Percentiles rank a stretch among this genome's conserved stretches.
Evolutionary conservation across 495 filamentous ascomycete species (phyloP).

Genomic region (Aspergillus homomorphus): DNA sequence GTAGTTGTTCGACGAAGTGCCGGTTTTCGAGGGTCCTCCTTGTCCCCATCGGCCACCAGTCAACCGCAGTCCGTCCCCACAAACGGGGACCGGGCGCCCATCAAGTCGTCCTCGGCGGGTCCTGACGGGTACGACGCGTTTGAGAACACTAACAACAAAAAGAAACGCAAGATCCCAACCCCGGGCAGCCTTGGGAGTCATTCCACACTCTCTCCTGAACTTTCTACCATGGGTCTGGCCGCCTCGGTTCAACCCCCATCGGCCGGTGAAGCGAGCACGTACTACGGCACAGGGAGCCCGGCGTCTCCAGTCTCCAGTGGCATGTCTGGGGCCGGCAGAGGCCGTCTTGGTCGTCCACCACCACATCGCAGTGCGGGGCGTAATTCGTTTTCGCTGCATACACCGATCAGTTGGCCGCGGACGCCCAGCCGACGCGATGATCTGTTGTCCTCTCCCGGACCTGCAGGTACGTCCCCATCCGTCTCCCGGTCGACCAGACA

Average conservation of each 20-base stretch:
- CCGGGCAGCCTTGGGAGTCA: slow-evolving; percentile 65
- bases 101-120: slow-evolving; percentile 37
- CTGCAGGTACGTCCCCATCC: slow-evolving; percentile 31
- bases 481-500: background rate
- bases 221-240: slow-evolving; percentile 59
- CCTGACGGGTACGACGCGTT: slow-evolving; percentile 94
- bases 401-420: slow-evolving; percentile 37
- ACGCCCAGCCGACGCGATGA: slow-evolving; percentile 38
- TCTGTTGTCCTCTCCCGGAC: slow-evolving; percentile 37
- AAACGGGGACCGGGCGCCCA: slow-evolving; percentile 27
- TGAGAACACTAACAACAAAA: slow-evolving; percentile 99
- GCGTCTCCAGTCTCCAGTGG: slow-evolving; percentile 53
- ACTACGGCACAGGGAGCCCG: slow-evolving; percentile 54
- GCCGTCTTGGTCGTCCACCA: slow-evolving; percentile 64
- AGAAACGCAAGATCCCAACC: slow-evolving; percentile 96
- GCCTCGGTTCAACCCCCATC: slow-evolving; percentile 41
- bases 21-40: slow-evolving; percentile 39
- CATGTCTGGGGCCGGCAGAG: slow-evolving; percentile 75
- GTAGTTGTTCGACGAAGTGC: slow-evolving; percentile 46
- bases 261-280: slow-evolving; percentile 51
- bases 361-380: slow-evolving; percentile 53
- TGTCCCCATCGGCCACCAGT: slow-evolving; percentile 33
- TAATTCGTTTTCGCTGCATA: slow-evolving; percentile 56
- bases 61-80: slow-evolving; percentile 25
- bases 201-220: slow-evolving; percentile 57